Conservation (phyloP, 495 filamentous ascomycete species). For the Niebla homalea region DNA sequence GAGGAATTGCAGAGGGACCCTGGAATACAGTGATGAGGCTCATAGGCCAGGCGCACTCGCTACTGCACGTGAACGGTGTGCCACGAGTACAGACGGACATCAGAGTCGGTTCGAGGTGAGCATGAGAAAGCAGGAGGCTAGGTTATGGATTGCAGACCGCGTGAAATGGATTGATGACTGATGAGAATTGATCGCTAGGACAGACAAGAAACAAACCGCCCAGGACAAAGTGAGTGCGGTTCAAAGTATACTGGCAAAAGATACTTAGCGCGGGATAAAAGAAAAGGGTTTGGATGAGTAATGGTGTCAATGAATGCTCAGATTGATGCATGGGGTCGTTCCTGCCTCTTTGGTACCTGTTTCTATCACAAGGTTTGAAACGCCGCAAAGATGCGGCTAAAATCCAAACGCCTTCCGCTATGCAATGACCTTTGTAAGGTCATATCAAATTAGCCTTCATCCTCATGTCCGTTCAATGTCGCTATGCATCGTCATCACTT, state of each 20-base stretch:
- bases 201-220: slow-evolving; percentile 53
- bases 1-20: slow-evolving; percentile 51
- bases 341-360: no score
- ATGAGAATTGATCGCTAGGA: slow-evolving; percentile 28
- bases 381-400: no score
- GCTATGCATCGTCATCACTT: no score
- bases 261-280: not conserved
- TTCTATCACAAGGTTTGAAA: no score
- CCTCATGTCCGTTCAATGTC: no score
- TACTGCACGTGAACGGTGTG: slow-evolving; percentile 71
- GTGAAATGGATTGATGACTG: slow-evolving; percentile 6
- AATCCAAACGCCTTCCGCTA: slow-evolving; percentile 3
- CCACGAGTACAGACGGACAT: slow-evolving; percentile 83
- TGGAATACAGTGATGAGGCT: slow-evolving; percentile 84
- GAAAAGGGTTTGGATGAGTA: not conserved
- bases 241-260: slow-evolving; percentile 34
- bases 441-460: no score
- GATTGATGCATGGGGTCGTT: no score
- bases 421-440: not conserved
- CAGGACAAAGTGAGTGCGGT: slow-evolving; percentile 57
- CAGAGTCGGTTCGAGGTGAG: slow-evolving; percentile 65
- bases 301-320: no score
- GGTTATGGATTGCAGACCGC: not conserved
- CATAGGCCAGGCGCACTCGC: slow-evolving; percentile 78
- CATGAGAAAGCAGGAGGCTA: slow-evolving; percentile 10